Conservation (phyloP, 2,329 filamentous ascomycete genomes). For the Aspergillus tubingensis region DNA sequence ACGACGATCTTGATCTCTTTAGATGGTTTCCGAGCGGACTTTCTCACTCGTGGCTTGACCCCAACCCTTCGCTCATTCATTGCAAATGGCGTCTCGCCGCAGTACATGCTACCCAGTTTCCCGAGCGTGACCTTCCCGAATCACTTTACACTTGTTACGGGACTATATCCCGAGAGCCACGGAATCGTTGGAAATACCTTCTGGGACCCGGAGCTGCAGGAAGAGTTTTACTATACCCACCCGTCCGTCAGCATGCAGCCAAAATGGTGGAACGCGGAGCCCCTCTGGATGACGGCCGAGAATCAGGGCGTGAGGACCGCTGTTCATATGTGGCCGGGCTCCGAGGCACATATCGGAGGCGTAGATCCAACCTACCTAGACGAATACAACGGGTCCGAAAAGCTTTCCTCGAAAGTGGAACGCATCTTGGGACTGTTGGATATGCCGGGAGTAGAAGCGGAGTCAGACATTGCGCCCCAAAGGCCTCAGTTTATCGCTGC, state of each 20-base stretch:
- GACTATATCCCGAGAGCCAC: slow-evolving; percentile 88
- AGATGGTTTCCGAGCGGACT: slow-evolving; percentile 95
- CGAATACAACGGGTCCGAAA: slow-evolving; percentile 77
- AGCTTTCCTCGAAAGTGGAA: slow-evolving; percentile 71
- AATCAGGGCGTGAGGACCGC: slow-evolving; percentile 74
- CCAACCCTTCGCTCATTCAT: slow-evolving; percentile 79
- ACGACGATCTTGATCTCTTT: slow-evolving; percentile 93
- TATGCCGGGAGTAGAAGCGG: slow-evolving; percentile 69
- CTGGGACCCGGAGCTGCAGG: slow-evolving; percentile 76
- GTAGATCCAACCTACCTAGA: slow-evolving; percentile 79
- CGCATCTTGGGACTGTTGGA: slow-evolving; percentile 83
- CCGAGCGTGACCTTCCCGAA: slow-evolving; percentile 97
- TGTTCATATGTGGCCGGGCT: slow-evolving; percentile 98
- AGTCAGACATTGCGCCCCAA: slow-evolving; percentile 53
- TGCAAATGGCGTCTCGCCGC: slow-evolving; percentile 79
- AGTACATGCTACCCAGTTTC: slow-evolving; percentile 92
- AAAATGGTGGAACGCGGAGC: slow-evolving; percentile 95
- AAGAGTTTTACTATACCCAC: slow-evolving; percentile 87
- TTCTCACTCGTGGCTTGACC: slow-evolving; percentile 78
- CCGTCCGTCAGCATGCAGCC: slow-evolving; percentile 72
- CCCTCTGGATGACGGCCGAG: slow-evolving; percentile 92
- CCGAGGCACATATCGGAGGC: slow-evolving; percentile 79
- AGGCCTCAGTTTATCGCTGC: slow-evolving; percentile 90
- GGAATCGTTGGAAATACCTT: slow-evolving; percentile 93
- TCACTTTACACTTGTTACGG: slow-evolving; percentile 91